phyloP scores from a whole-genome alignment of 345 rosid species.

The Salix viminalis region DNA sequence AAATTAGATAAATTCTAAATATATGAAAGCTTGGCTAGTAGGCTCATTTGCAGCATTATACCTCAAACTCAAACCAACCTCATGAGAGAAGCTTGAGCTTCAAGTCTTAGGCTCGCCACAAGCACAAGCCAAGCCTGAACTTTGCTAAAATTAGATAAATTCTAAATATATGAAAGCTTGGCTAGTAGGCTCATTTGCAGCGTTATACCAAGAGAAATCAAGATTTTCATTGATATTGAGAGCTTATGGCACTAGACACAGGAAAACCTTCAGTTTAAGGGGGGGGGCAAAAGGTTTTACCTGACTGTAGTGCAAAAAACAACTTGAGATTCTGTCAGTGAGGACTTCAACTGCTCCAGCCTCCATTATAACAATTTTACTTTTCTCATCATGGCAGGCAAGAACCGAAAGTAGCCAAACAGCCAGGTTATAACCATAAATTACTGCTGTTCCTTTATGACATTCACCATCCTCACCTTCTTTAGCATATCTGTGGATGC shows the following conservation, averaged over 20 bases:
- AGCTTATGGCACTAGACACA: background rate
- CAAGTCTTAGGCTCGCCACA: background rate
- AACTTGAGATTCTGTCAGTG: constrained; percentile 63
- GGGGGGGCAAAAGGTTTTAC: constrained; percentile 32
- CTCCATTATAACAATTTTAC: constrained; percentile 76
- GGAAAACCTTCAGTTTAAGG: background rate
- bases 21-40: background rate
- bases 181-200: background rate
- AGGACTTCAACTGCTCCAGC: constrained; percentile 89
- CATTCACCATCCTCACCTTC: constrained; percentile 53
- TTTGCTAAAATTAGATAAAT: background rate
- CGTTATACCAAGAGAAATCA: background rate
- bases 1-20: background rate
- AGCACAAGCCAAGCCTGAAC: background rate
- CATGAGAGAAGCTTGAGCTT: background rate
- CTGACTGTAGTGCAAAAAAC: constrained; percentile 61
- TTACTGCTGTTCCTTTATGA: constrained; percentile 41
- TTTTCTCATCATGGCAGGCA: constrained; percentile 83
- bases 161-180: background rate
- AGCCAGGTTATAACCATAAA: constrained; percentile 74
- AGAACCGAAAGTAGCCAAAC: constrained; percentile 88
- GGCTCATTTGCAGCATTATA: too few species aligned
- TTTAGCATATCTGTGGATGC: constrained; percentile 56
- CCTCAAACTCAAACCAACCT: background rate
- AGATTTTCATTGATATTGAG: background rate